Evolutionary conservation across 306 rosid genomes (phyloP).

Genomic region (Quercus aquifolioides): DNA sequence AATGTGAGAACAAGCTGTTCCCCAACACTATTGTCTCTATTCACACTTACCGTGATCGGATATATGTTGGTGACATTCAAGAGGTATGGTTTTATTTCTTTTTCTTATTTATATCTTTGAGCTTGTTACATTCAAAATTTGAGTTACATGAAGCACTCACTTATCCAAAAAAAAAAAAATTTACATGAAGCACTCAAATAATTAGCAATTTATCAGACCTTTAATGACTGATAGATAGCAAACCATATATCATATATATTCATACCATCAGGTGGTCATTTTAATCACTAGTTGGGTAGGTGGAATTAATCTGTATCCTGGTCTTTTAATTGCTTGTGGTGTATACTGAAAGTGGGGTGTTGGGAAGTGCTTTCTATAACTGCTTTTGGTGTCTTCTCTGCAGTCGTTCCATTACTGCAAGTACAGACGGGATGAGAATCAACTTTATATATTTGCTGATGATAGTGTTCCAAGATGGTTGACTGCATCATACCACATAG

Average conservation of each 20-base stretch:
- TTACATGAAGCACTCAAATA: too few species aligned
- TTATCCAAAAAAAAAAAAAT: too few species aligned
- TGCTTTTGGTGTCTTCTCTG: constrained; percentile 19
- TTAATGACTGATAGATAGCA: not conserved
- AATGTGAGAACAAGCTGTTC: constrained; percentile 94
- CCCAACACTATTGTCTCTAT: constrained; percentile 80
- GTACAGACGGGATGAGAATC: constrained; percentile 94
- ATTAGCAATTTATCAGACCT: too few species aligned
- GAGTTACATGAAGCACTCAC: too few species aligned
- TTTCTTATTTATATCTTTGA: not conserved
- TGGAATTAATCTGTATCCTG: not conserved
- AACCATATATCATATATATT: not conserved
- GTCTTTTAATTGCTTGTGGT: not conserved
- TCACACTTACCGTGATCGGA: constrained; percentile 87
- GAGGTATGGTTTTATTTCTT: constrained; percentile 60
- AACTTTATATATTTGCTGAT: constrained; percentile 89
- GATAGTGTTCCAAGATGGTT: constrained; percentile 98
- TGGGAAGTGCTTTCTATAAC: not conserved
- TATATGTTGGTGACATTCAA: constrained; percentile 91
- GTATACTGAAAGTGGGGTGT: not conserved
- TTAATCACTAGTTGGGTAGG: not conserved
- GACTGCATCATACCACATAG: constrained; percentile 89
- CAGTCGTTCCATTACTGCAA: constrained; percentile 99
- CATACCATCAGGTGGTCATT: not conserved
- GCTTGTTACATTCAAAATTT: too few species aligned